Evolutionary conservation across 805 yeast species (phyloP).

Genomic region (Schizosaccharomyces japonicus): DNA sequence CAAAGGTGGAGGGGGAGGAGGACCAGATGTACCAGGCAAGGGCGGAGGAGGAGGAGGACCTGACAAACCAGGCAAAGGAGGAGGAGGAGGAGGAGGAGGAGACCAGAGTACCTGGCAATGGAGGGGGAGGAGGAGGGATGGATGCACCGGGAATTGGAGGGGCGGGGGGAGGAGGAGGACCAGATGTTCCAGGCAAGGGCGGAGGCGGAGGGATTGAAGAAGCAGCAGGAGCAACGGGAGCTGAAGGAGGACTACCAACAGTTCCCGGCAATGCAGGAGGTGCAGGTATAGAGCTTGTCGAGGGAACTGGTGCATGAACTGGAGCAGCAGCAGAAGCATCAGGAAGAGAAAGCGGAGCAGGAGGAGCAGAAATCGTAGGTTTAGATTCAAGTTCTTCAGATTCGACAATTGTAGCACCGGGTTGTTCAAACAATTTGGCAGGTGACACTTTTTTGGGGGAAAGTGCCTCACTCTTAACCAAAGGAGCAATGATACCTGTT

Average conservation of each 20-base stretch:
- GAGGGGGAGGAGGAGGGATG: neutral
- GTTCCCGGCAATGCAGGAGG: neutral
- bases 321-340: neutral
- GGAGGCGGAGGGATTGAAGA: neutral
- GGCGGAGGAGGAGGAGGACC: neutral
- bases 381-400: neutral
- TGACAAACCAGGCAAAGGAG: neutral
- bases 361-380: neutral
- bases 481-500: too few species aligned
- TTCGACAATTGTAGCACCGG: neutral
- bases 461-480: too few species aligned
- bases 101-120: neutral
- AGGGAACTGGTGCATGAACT: too few species aligned
- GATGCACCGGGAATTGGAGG: neutral
- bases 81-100: constrained; percentile 3
- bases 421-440: neutral
- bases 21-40: neutral
- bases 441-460: neutral
- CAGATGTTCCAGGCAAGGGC: neutral
- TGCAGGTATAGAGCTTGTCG: neutral
- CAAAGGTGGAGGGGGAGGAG: neutral
- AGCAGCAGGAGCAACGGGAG: neutral
- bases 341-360: neutral
- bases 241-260: neutral
- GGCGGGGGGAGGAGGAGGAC: neutral